Conservation (phyloP, 129 eudicot species). For the Flaveria sonorensis region DNA sequence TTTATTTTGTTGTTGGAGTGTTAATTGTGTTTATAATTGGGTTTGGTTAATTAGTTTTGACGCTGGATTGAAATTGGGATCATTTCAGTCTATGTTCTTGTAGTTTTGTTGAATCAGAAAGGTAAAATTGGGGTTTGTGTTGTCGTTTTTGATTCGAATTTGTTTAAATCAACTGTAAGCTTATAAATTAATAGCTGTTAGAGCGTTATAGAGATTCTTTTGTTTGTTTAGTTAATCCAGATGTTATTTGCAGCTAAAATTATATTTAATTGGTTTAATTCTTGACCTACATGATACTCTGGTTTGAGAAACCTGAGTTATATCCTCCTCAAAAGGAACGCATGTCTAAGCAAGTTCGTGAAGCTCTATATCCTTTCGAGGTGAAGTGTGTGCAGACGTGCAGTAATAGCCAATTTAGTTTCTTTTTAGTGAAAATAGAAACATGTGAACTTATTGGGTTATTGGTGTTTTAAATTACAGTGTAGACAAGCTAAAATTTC, state of each 20-base stretch:
- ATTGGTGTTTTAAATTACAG: constrained; percentile 46
- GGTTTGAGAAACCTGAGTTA: constrained; percentile 62
- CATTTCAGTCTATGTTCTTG: neutral
- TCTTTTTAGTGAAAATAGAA: neutral
- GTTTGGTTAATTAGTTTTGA: neutral
- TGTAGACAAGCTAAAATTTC: constrained; percentile 91
- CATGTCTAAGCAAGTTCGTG: constrained; percentile 10
- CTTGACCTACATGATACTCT: constrained; percentile 77
- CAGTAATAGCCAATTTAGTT: neutral
- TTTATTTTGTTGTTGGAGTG: constrained; percentile 10
- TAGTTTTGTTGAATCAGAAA: neutral
- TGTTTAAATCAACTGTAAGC: neutral
- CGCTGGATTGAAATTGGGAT: neutral
- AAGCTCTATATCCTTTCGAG: constrained; percentile 65
- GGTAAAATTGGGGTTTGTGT: no score
- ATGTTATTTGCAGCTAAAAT: neutral
- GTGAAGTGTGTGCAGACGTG: constrained; percentile 37
- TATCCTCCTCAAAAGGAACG: constrained; percentile 72
- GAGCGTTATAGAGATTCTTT: neutral
- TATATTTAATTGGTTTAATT: constrained; percentile 26
- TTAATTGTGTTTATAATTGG: neutral
- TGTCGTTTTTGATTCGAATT: no score
- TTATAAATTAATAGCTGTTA: neutral
- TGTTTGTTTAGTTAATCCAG: neutral
- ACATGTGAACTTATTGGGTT: constrained; percentile 10